Conservation (phyloP, 345 rosid species). For the Turritis glabra region DNA sequence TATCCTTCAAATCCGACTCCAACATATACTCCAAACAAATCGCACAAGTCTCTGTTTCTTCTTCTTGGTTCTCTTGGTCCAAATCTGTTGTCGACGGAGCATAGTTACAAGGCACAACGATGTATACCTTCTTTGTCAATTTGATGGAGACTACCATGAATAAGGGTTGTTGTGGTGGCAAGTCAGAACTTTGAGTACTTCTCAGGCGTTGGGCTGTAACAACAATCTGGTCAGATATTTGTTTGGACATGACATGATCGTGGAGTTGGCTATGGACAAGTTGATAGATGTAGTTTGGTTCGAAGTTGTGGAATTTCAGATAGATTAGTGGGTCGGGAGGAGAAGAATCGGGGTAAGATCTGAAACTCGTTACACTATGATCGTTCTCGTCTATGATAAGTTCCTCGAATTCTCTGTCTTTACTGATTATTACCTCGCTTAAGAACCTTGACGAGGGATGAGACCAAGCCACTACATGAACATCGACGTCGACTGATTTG, state of each 20-base stretch:
- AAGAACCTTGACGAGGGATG: too few relatives aligned
- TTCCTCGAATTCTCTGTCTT: background rate
- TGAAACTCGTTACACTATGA: background rate
- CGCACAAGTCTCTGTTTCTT: too few relatives aligned
- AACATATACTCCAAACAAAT: too few relatives aligned
- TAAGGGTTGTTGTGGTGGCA: background rate
- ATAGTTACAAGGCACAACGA: background rate
- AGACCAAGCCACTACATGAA: too few relatives aligned
- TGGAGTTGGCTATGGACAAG: background rate
- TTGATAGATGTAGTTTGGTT: background rate
- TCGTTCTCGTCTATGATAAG: background rate
- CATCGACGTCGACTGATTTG: too few relatives aligned
- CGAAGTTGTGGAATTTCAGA: background rate
- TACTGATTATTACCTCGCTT: too few relatives aligned
- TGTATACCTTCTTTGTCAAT: background rate
- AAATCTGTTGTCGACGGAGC: too few relatives aligned
- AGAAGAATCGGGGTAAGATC: slow-evolving; percentile 1
- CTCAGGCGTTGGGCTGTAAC: too few relatives aligned
- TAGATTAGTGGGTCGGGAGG: background rate
- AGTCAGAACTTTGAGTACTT: background rate
- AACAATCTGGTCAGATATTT: background rate
- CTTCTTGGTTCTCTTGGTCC: too few relatives aligned
- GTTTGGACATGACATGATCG: background rate
- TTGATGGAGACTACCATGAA: background rate
- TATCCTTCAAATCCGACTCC: too few relatives aligned